Conservation (phyloP, 73 alveolate species). For the Paramecium sonneborni region DNA sequence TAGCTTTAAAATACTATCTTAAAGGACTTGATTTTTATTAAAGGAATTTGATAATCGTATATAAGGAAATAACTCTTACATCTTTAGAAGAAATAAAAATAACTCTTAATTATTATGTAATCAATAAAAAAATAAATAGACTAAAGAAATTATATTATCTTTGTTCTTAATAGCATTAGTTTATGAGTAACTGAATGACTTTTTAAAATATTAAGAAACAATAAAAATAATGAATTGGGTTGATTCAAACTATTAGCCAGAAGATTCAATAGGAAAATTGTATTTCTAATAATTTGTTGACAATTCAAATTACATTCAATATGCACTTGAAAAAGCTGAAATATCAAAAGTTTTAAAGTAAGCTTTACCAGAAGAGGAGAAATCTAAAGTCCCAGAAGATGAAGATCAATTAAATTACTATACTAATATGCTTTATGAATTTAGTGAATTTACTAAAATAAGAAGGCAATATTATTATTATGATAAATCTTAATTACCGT, state of each 20-base stretch:
- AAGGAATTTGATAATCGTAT: background rate
- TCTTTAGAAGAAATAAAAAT: background rate
- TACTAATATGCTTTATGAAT: background rate
- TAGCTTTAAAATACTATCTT: background rate
- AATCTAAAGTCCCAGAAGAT: background rate
- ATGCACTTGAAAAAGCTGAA: background rate
- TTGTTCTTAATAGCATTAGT: slow-evolving; percentile 7
- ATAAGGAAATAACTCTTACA: background rate
- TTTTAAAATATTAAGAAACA: background rate
- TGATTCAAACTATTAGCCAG: background rate
- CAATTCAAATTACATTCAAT: background rate
- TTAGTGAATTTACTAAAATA: background rate
- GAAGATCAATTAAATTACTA: background rate
- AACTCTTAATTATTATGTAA: background rate
- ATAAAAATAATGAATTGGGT: background rate
- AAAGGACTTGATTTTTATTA: background rate
- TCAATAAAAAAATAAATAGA: background rate
- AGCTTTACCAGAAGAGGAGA: background rate
- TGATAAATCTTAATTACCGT: background rate
- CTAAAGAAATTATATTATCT: slow-evolving; percentile 7
- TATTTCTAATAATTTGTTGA: background rate
- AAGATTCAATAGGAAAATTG: background rate
- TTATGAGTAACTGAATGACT: background rate
- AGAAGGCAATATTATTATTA: background rate
- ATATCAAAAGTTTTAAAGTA: background rate